These are phyloP conservation scores for Leishmania martiniquensis DNA, from an alignment of 208 protist genomes.

Conservation along the genomic window DNA sequence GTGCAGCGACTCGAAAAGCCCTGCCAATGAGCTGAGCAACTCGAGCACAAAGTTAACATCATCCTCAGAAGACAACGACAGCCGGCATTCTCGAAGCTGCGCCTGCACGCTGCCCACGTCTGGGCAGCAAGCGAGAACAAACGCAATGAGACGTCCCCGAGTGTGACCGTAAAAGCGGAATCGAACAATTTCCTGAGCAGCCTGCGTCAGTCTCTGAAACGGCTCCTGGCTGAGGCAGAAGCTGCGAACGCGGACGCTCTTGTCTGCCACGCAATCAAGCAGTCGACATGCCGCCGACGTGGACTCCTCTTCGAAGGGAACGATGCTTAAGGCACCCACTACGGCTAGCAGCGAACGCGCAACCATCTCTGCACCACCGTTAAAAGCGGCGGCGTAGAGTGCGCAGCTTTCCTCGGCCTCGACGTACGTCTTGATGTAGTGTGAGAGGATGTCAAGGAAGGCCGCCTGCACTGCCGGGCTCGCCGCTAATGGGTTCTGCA, in stretches of 20 bases:
- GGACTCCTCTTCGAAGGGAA: slow-evolving; percentile 65
- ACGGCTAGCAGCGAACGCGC: slow-evolving; percentile 44
- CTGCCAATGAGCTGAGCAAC: slow-evolving; percentile 33
- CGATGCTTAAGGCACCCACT: slow-evolving; percentile 25
- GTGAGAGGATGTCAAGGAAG: slow-evolving; percentile 49
- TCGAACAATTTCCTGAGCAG: slow-evolving; percentile 19
- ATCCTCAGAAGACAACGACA: slow-evolving; percentile 6
- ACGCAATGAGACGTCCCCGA: slow-evolving; percentile 50
- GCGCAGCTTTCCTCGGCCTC: slow-evolving; percentile 32
- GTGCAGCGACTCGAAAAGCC: slow-evolving; percentile 52
- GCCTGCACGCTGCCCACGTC: slow-evolving; percentile 19
- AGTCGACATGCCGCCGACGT: slow-evolving; percentile 47
- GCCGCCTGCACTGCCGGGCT: slow-evolving; percentile 70
- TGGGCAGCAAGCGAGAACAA: slow-evolving; percentile 42
- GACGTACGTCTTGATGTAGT: slow-evolving; percentile 68
- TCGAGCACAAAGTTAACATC: slow-evolving; percentile 45
- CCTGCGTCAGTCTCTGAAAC: slow-evolving; percentile 24
- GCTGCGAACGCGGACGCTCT: slow-evolving; percentile 32
- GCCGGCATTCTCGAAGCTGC: slow-evolving; percentile 14
- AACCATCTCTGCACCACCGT: slow-evolving; percentile 42
- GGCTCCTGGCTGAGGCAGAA: slow-evolving; percentile 20
- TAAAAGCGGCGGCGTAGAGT: slow-evolving; percentile 41
- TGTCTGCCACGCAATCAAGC: slow-evolving; percentile 57
- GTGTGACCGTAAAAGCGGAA: slow-evolving; percentile 37
- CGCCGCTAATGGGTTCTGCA: slow-evolving; percentile 25